Conservation (phyloP, 805 yeast genomes). For the Metschnikowia rubicola region DNA sequence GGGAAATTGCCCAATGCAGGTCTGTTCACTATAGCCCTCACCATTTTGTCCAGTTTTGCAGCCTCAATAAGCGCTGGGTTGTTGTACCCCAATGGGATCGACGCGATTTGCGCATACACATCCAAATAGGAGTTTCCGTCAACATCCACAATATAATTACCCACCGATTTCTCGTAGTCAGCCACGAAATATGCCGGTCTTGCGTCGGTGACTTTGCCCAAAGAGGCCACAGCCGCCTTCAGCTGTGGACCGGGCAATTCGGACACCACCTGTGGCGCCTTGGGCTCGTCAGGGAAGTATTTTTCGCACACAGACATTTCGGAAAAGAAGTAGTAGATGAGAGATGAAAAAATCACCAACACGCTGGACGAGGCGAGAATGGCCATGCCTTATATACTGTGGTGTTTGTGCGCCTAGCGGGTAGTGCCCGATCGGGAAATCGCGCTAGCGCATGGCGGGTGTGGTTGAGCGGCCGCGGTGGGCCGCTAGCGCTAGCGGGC, state of each 20-base stretch:
- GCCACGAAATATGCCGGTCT: constrained; percentile 72
- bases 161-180: constrained; percentile 70
- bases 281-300: constrained; percentile 81
- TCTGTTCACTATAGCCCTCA: constrained; percentile 72
- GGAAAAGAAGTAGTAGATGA: not conserved
- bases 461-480: not conserved
- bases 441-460: not conserved
- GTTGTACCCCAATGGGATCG: constrained; percentile 83
- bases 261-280: constrained; percentile 60
- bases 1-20: constrained; percentile 67
- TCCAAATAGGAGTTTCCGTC: constrained; percentile 77
- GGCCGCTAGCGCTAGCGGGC: not conserved
- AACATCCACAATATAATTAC: constrained; percentile 77
- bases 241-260: constrained; percentile 78
- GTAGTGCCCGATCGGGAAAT: not conserved
- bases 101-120: constrained; percentile 79
- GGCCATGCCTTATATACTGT: constrained; percentile 5
- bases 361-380: not conserved
- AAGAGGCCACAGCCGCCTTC: constrained; percentile 45
- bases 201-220: constrained; percentile 64
- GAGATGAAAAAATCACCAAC: not conserved
- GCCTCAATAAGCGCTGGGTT: constrained; percentile 70
- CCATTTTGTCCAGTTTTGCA: constrained; percentile 67
- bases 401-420: constrained; percentile 1
- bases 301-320: constrained; percentile 44